Evolutionary conservation across 164 flowering plant genomes (phyloP).

Genomic region (Vitis rupestris): DNA sequence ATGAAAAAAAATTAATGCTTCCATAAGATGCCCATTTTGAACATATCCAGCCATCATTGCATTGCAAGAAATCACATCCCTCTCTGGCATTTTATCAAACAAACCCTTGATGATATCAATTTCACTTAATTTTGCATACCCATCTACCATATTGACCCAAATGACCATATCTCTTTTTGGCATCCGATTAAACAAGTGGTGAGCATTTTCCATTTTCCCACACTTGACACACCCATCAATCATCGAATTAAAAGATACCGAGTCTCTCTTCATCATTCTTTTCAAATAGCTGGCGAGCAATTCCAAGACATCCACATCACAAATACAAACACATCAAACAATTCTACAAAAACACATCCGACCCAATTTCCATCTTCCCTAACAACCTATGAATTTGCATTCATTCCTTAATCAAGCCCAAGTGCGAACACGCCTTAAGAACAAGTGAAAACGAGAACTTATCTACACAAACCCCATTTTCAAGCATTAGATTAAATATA

Average conservation of each 20-base stretch:
- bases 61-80: slow-evolving; percentile 59
- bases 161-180: slow-evolving; percentile 48
- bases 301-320: slow-evolving; percentile 40
- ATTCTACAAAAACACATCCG: slow-evolving; percentile 55
- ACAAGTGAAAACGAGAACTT: slow-evolving; percentile 54
- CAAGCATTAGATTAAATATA: slow-evolving; percentile 52
- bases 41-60: slow-evolving; percentile 69
- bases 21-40: slow-evolving; percentile 36
- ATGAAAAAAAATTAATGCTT: slow-evolving; percentile 54
- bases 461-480: slow-evolving; percentile 41
- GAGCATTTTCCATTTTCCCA: slow-evolving; percentile 52
- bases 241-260: slow-evolving; percentile 65
- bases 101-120: slow-evolving; percentile 37
- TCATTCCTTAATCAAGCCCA: slow-evolving; percentile 40
- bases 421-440: slow-evolving; percentile 59
- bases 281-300: slow-evolving; percentile 57
- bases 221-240: slow-evolving; percentile 58
- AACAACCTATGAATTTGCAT: slow-evolving; percentile 62
- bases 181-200: slow-evolving; percentile 47
- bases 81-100: slow-evolving; percentile 52
- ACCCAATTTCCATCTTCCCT: slow-evolving; percentile 39
- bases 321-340: slow-evolving; percentile 45
- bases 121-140: slow-evolving; percentile 48
- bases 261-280: slow-evolving; percentile 43
- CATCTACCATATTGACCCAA: slow-evolving; percentile 67